Evolutionary conservation across 352 stramenopile species (phyloP).

Genomic region (Globisporangium spiculum): DNA sequence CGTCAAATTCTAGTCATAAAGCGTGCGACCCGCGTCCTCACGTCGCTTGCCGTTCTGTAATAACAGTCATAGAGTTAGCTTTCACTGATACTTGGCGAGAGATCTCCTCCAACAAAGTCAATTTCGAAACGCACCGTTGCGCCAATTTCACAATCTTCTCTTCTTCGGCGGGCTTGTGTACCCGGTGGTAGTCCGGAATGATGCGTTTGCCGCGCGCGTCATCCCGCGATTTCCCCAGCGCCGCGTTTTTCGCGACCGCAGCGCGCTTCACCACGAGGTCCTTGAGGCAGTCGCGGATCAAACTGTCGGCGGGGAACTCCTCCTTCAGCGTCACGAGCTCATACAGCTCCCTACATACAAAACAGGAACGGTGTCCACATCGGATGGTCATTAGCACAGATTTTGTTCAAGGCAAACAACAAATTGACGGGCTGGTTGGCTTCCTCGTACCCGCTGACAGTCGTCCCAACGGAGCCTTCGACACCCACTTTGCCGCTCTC

Average conservation of each 20-base stretch:
- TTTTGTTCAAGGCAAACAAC: background rate
- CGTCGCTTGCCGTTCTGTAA: constrained; percentile 11
- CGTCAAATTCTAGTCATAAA: constrained; percentile 18
- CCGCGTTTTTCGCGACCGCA: constrained; percentile 57
- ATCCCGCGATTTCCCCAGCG: constrained; percentile 62
- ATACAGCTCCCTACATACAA: constrained; percentile 25
- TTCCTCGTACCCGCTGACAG: constrained; percentile 29
- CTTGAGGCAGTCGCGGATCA: constrained; percentile 48
- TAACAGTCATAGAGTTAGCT: background rate
- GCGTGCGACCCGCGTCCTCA: constrained; percentile 16
- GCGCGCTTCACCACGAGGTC: constrained; percentile 55
- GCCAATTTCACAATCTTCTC: constrained; percentile 47
- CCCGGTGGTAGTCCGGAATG: constrained; percentile 63
- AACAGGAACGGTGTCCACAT: background rate
- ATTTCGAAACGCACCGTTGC: constrained; percentile 31
- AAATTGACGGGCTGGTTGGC: too few species aligned
- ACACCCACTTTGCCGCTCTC: constrained; percentile 29
- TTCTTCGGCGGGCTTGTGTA: constrained; percentile 50
- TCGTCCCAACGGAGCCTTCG: constrained; percentile 27
- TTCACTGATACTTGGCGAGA: background rate
- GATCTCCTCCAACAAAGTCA: background rate
- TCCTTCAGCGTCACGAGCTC: constrained; percentile 37
- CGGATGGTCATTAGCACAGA: background rate
- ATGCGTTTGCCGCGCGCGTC: constrained; percentile 68
- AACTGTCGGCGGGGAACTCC: constrained; percentile 38